Percentiles rank a stretch among this genome's conserved stretches.
Conservation (phyloP, 108 stramenopile genomes). For the Cyclotella choctawhatcheeana region DNA sequence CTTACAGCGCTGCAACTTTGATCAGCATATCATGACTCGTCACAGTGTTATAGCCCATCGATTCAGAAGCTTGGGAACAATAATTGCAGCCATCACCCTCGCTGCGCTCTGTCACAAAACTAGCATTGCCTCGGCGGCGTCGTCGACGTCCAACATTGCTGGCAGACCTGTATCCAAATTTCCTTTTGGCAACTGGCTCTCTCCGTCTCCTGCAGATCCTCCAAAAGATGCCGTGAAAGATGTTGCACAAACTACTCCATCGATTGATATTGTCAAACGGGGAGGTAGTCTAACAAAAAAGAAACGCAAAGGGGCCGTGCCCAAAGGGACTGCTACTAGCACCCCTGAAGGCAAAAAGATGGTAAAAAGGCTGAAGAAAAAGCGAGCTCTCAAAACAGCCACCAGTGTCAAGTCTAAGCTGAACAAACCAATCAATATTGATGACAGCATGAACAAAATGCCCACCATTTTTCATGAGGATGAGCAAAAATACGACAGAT, state of each 20-base stretch:
- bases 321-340: not conserved
- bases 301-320: not conserved
- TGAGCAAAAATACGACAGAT: slow-evolving; percentile 58
- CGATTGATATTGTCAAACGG: not conserved
- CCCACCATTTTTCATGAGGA: slow-evolving; percentile 67
- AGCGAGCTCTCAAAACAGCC: not conserved
- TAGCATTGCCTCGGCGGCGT: too few relatives aligned
- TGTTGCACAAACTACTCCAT: not conserved
- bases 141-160: not conserved
- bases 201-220: not conserved
- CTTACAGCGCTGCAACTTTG: too few relatives aligned
- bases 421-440: not conserved
- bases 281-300: not conserved
- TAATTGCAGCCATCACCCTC: too few relatives aligned
- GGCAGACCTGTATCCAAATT: not conserved
- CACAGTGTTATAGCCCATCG: too few relatives aligned
- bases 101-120: too few relatives aligned
- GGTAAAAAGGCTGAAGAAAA: not conserved
- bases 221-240: not conserved
- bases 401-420: not conserved
- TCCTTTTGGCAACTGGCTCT: not conserved
- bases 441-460: slow-evolving; percentile 40
- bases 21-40: too few relatives aligned
- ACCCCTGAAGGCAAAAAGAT: not conserved
- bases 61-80: too few relatives aligned